A percentile compares a stretch with the other conserved stretches of the same genome.
phyloP scores from a whole-genome alignment of 805 yeast species.

The Debaryomyces maramus region DNA sequence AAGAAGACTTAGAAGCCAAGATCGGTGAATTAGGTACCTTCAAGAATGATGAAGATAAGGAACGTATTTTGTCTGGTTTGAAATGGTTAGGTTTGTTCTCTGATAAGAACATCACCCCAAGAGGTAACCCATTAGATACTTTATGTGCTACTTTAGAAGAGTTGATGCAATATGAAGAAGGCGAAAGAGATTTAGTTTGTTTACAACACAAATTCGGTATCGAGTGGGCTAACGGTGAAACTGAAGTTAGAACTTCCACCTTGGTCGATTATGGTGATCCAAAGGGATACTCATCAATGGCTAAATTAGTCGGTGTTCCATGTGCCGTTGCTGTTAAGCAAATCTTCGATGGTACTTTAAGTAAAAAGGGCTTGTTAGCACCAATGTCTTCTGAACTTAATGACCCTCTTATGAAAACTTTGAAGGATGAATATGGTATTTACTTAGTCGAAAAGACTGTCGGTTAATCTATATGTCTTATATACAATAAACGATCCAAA shows the following conservation, averaged over 20 bases:
- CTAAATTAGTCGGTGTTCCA: slow-evolving; percentile 96
- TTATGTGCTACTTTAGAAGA: slow-evolving; percentile 94
- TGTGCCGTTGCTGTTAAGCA: slow-evolving; percentile 93
- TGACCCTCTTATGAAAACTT: slow-evolving; percentile 85
- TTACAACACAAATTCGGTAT: slow-evolving; percentile 98
- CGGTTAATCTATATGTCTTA: slow-evolving; percentile 13
- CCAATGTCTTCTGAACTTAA: slow-evolving; percentile 91
- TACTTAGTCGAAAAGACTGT: slow-evolving; percentile 85
- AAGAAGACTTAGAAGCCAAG: slow-evolving; percentile 71
- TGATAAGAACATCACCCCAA: slow-evolving; percentile 72
- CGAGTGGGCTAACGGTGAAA: slow-evolving; percentile 90
- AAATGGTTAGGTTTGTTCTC: slow-evolving; percentile 94
- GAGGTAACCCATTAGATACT: slow-evolving; percentile 94
- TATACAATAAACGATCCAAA: slow-evolving; percentile 1
- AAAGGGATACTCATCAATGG: slow-evolving; percentile 94
- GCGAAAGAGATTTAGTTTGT: slow-evolving; percentile 92
- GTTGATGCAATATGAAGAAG: slow-evolving; percentile 92
- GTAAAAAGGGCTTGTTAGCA: slow-evolving; percentile 80
- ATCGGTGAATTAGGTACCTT: slow-evolving; percentile 78
- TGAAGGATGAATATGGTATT: slow-evolving; percentile 88
- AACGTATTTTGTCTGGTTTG: slow-evolving; percentile 83
- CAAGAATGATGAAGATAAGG: slow-evolving; percentile 78
- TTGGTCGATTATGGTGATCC: slow-evolving; percentile 91
- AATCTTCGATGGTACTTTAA: slow-evolving; percentile 76
- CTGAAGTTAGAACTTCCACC: slow-evolving; percentile 92